Evolutionary conservation across 257 asterid species (phyloP), one percentile per base, ranked within the genome.

Genomic region (Jaltomata sinuosa): DNA sequence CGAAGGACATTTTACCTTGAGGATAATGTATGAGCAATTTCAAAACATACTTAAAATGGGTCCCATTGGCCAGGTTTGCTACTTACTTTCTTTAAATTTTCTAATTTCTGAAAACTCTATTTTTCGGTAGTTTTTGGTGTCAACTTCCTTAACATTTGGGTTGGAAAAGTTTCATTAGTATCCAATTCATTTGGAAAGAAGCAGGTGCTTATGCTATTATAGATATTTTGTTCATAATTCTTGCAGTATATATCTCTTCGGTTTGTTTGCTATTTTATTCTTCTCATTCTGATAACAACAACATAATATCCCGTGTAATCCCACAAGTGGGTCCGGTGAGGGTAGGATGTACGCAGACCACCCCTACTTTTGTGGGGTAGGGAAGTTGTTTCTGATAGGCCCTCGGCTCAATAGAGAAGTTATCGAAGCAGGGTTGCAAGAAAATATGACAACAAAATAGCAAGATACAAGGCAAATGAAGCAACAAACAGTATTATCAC

Each of bases 11-110:
- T 94, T 95, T 87, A 92, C 99, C 79, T 74, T 97, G 85, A 94
- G 98, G 88, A 93, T 91, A 84, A 95, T 97, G 98, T 94, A 92
- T 11, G 98, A 97, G 92, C 98, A 93, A 86, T 95, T 93, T 83
- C 97, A 95, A 86, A 93, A 93, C 88, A 88, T 97, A 84, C 97
- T 91, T 31, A 93, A 95, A 83, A 93, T 97, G 98, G 98, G 98
- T 81, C 95, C 98, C 59, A 95, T 96, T 82, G 98, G 98, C 62
- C 98, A 94, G 99, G 99, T 96, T 29, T 40, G 74, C 57, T 74
- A 74, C 57, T 74, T 47, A 54, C 76, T 76, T 65, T 36, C n/a
- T 22, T 53, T 61, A 57, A 81, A 57, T 5, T 61, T 22, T 59
- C 54, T 55, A 6, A 22, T 9, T 47, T 27, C 25, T 57, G 57